Base-by-base conservation (phyloP, 2,329 filamentous ascomycete species). In the Rutstroemia sp. region DNA sequence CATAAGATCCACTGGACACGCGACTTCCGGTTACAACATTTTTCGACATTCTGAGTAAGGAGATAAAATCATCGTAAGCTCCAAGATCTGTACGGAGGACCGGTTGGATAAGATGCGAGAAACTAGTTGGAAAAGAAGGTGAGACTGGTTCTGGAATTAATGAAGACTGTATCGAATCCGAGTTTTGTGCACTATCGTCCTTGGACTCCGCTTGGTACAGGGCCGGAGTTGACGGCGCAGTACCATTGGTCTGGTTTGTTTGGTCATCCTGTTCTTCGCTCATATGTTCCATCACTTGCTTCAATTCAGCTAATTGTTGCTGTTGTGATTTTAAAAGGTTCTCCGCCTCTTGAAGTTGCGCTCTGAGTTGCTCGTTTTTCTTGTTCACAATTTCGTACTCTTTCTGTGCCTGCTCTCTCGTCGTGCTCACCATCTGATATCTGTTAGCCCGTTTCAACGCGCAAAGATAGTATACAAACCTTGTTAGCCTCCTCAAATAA, bases 401-500 rank as follows among this genome's bases (percentile, higher is more conserved):
- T 61, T 82, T 84, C 59, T 91, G 85, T 8, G 94, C 91, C 60
- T 96, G 89, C 70, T 92, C 90, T 68, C 95, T 89, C 39, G 92
- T 92, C 16, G 83, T 84, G 42, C 92, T 89, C 52, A 99, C 94
- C 92, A 99, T 97, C 78, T 84, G 60, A 91, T 34, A 87, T 36
- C 89, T 89, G 82, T 84, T 48, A 94, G 88, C 36, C 17, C 16
- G n/a, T 36, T 27, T 6, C 17, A 14, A 16, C 4, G 12, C 57
- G 25, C 17, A 23, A 10, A 6, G 12, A 25, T 17, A 51, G n/a
- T 21, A 6, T 6, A 48, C 69, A 73, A 58, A 84, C 82, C 72
- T 88, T 92, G 74, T 99, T 97, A 50, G 94, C 94, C 76, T 99
- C 92, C 69, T 97, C 91, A 61, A 99, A 99, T n/a, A 99, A 79